phyloP scores from a whole-genome alignment of 1,284 basidiomycete species.

The Trichosporon sp. region DNA sequence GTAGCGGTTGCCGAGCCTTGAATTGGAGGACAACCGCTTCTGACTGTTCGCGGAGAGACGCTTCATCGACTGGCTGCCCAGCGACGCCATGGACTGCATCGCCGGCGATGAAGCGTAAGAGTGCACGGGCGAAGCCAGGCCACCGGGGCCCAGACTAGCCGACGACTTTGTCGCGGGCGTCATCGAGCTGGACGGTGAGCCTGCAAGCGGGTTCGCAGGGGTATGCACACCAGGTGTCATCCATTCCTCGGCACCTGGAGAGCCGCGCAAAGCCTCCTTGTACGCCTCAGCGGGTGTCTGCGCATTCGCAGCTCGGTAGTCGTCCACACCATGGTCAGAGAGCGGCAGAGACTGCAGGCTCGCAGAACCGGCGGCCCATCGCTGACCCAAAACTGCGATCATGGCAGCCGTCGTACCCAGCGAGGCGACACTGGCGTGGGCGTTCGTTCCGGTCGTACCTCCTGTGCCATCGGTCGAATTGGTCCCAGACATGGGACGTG shows the following conservation, averaged over 20 bases:
- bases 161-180: neutral
- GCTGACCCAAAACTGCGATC: neutral
- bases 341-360: neutral
- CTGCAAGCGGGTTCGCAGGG: neutral
- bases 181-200: neutral
- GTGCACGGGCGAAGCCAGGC: neutral
- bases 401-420: neutral
- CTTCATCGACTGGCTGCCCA: conserved; percentile 1
- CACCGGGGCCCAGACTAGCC: neutral
- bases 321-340: neutral
- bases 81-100: neutral
- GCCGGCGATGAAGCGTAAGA: neutral
- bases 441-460: neutral
- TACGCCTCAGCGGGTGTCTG: neutral
- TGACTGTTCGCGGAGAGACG: neutral
- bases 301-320: neutral
- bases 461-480: neutral
- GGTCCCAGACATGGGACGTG: neutral
- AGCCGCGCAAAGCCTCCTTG: neutral
- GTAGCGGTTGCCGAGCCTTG: neutral
- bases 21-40: neutral
- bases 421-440: neutral
- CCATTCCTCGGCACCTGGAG: neutral
- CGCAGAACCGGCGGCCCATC: neutral
- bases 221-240: neutral